These are phyloP conservation scores for Madurella fahalii DNA, from an alignment of 2,329 filamentous ascomycete genomes.

Conservation along the genomic window DNA sequence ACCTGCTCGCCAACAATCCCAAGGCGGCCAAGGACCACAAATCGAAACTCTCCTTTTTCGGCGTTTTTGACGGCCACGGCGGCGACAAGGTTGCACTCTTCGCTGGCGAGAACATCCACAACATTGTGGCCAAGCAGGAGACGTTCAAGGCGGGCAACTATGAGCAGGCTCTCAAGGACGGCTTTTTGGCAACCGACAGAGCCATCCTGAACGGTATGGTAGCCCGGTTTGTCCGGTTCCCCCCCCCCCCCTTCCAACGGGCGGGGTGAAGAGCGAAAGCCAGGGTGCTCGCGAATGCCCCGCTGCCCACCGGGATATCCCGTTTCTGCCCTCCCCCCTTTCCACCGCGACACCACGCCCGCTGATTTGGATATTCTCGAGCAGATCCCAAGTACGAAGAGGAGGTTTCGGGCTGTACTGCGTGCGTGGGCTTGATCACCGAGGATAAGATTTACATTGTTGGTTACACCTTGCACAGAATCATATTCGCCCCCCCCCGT, in stretches of 20 bases:
- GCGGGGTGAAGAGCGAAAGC: constrained; percentile 3
- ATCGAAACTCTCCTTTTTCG: constrained; percentile 87
- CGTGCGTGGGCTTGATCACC: constrained; percentile 84
- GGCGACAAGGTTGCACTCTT: constrained; percentile 95
- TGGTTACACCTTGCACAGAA: constrained; percentile 42
- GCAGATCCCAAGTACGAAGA: constrained; percentile 95
- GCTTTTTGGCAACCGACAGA: constrained; percentile 91
- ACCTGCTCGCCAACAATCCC: constrained; percentile 62
- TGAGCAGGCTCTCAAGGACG: constrained; percentile 94
- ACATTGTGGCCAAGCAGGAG: constrained; percentile 92
- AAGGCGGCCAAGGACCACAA: constrained; percentile 61
- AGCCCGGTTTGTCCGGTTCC: constrained; percentile 30
- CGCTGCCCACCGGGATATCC: constrained; percentile 2
- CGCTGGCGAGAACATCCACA: constrained; percentile 85
- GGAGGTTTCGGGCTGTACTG: constrained; percentile 96
- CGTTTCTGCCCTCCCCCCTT: not conserved
- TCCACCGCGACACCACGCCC: not conserved
- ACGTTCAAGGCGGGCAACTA: constrained; percentile 88
- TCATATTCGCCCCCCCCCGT: not conserved
- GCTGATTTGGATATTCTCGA: constrained; percentile 17
- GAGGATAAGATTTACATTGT: constrained; percentile 93
- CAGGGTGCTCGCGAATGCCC: constrained; percentile 1
- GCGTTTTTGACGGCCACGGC: constrained; percentile 96
- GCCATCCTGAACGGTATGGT: constrained; percentile 86
- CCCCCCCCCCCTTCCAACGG: not conserved